Percentiles rank a stretch among this genome's conserved stretches.
phyloP scores from a whole-genome alignment of 2,329 filamentous ascomycete species.

The Grosmannia serpens region DNA sequence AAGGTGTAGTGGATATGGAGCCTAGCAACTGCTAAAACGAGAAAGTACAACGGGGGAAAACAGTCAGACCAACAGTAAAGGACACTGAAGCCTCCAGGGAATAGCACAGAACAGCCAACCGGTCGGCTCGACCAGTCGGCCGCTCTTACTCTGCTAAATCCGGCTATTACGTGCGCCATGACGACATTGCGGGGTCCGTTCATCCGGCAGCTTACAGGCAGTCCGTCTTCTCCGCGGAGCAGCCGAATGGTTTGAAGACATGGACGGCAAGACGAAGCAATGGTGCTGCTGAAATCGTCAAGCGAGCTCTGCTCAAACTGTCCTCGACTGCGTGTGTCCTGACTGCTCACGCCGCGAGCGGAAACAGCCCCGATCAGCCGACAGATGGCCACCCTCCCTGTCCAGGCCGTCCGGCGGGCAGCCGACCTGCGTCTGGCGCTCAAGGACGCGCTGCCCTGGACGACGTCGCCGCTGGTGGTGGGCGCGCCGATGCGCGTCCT shows the following conservation, averaged over 20 bases:
- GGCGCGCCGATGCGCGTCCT: constrained; percentile 29
- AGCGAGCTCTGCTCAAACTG: not conserved
- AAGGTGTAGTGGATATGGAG: no score
- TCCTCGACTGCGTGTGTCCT: not conserved
- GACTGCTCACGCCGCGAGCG: not conserved
- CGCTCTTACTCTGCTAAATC: not conserved
- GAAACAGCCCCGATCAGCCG: not conserved
- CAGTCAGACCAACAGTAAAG: no score
- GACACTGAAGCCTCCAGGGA: no score
- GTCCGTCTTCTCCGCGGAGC: not conserved
- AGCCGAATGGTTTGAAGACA: not conserved
- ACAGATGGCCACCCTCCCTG: not conserved
- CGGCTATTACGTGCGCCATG: not conserved
- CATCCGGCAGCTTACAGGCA: not conserved
- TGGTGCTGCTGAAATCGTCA: not conserved
- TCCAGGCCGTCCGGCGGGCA: constrained; percentile 6
- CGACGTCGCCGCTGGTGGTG: constrained; percentile 24
- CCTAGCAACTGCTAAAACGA: no score
- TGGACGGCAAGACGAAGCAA: not conserved
- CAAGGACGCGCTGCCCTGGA: constrained; percentile 22
- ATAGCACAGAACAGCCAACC: no score
- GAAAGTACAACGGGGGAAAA: no score
- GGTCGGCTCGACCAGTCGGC: no score
- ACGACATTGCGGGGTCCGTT: not conserved
- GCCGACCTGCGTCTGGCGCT: constrained; percentile 1